Evolutionary conservation across 1,284 basidiomycete species (phyloP), one percentile per base, ranked within the genome.

Genomic region (Mycena sp.): DNA sequence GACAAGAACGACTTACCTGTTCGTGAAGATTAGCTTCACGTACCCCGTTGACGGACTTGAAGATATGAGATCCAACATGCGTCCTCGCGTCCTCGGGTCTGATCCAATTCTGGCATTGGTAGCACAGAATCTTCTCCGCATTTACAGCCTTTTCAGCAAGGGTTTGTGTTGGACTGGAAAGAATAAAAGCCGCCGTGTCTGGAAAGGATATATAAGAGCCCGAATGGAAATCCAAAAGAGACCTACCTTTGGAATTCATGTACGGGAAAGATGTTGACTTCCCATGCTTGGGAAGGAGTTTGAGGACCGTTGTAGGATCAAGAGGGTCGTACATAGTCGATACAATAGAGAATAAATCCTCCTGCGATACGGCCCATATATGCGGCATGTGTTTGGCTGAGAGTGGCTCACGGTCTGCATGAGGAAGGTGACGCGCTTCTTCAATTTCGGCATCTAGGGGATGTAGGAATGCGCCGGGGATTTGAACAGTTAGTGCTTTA

Each of bases 391-490:
- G 3, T 16, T 21, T 26, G 6, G 23, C n/a, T 1, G 17, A 25
- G 16, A 52, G 25, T 2, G 32, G 9, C 7, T 35, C 32, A 7
- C 7, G 14, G 32, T 35, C 32, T 7, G 32, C 32, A 14, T 14
- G 9, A 9, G 32, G 14, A 35, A 35, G 32, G 32, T 35, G 32
- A 7, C 14, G 32, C 7, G 32, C 7, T 9, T 35, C 28, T 26
- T 55, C 53, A 12, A 55, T 35, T 19, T 55, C 53, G 3, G 53
- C 53, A 45, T 55, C 53, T 19, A 55, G 53, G 0, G 53, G 53
- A n/a, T 55, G 53, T 3, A 55, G 14, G 10, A 55, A 19, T 19
- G 53, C 40, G 19, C 53, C 53, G 4, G 41, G 53, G n/a, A 55
- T 35, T 28, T 55, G 44, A 41, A 55, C 53, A 3, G 53, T 55